These are phyloP conservation scores for Colletotrichum somersetense DNA, from an alignment of 2,329 filamentous ascomycete genomes.

Conservation along the genomic window DNA sequence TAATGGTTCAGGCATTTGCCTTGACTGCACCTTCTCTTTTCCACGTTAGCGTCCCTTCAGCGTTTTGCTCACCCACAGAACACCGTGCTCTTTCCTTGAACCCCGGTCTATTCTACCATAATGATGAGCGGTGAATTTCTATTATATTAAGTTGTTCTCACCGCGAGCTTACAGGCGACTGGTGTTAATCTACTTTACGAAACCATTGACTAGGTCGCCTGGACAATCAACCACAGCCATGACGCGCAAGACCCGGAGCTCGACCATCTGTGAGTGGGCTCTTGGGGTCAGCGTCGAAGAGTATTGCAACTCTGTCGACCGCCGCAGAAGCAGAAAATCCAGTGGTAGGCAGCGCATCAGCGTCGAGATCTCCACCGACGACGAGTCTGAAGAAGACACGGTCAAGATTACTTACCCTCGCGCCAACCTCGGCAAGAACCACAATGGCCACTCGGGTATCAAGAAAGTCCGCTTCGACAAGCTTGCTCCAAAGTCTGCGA, in stretches of 20 bases:
- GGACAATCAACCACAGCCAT: slow-evolving; percentile 9
- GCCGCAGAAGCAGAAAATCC: slow-evolving; percentile 31
- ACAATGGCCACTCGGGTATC: slow-evolving; percentile 33
- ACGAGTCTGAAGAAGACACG: slow-evolving; percentile 63
- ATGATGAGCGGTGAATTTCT: no score
- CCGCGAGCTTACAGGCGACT: neutral
- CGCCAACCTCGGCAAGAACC: slow-evolving; percentile 43
- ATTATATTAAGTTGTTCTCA: no score
- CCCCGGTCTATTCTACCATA: neutral
- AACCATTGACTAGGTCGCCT: neutral
- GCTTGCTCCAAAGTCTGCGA: slow-evolving; percentile 51
- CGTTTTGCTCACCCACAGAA: neutral
- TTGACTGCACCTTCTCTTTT: neutral
- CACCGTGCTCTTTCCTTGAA: neutral
- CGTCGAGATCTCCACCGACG: slow-evolving; percentile 63
- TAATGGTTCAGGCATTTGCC: neutral
- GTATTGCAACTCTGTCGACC: slow-evolving; percentile 42
- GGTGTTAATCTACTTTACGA: no score
- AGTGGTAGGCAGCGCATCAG: slow-evolving; percentile 46
- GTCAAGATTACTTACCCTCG: slow-evolving; percentile 64
- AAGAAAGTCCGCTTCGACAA: slow-evolving; percentile 62
- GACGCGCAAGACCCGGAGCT: slow-evolving; percentile 35
- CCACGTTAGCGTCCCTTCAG: neutral
- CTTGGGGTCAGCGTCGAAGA: slow-evolving; percentile 53
- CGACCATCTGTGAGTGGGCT: slow-evolving; percentile 56